A percentile compares a stretch with the other conserved stretches of the same genome.
phyloP scores from a whole-genome alignment of 306 rosid species.

The Ormosia semicastrata region DNA sequence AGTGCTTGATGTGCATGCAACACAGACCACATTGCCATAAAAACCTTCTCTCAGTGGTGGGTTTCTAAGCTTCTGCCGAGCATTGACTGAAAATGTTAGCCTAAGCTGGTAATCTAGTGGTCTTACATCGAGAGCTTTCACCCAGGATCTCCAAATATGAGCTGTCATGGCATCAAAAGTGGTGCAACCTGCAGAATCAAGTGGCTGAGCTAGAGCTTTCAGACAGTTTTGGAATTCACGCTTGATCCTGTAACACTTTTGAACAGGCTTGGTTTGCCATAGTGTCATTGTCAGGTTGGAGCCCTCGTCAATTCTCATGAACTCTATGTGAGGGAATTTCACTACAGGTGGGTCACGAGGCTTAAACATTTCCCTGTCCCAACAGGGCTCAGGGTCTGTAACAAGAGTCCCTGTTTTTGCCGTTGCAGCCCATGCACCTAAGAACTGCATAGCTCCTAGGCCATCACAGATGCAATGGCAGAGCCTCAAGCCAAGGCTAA shows the following conservation, averaged over 20 bases:
- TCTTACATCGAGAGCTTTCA: conserved; percentile 74
- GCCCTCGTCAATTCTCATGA: conserved; percentile 78
- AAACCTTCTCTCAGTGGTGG: conserved; percentile 71
- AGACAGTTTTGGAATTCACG: conserved; percentile 59
- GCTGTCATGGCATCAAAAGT: conserved; percentile 90
- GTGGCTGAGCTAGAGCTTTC: conserved; percentile 51
- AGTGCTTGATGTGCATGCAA: conserved; percentile 62
- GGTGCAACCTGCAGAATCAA: conserved; percentile 47
- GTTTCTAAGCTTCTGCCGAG: conserved; percentile 55
- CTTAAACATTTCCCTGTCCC: conserved; percentile 68
- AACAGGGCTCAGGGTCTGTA: conserved; percentile 59
- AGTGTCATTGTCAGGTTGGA: conserved; percentile 61
- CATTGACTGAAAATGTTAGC: conserved; percentile 78
- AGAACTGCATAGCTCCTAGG: conserved; percentile 91
- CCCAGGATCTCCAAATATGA: conserved; percentile 93
- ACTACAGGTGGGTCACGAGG: conserved; percentile 67
- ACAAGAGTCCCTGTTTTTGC: conserved; percentile 54
- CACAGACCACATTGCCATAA: conserved; percentile 81
- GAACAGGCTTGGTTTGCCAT: conserved; percentile 68
- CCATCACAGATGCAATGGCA: conserved; percentile 95
- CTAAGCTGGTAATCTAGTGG: conserved; percentile 67
- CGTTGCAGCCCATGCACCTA: conserved; percentile 80
- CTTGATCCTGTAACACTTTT: conserved; percentile 71
- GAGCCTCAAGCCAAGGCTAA: conserved; percentile 89
- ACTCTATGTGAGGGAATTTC: conserved; percentile 72